These are phyloP conservation scores for Chaetomiaceae sp. DNA, from an alignment of 2,329 filamentous ascomycete species.

Conservation along the genomic window DNA sequence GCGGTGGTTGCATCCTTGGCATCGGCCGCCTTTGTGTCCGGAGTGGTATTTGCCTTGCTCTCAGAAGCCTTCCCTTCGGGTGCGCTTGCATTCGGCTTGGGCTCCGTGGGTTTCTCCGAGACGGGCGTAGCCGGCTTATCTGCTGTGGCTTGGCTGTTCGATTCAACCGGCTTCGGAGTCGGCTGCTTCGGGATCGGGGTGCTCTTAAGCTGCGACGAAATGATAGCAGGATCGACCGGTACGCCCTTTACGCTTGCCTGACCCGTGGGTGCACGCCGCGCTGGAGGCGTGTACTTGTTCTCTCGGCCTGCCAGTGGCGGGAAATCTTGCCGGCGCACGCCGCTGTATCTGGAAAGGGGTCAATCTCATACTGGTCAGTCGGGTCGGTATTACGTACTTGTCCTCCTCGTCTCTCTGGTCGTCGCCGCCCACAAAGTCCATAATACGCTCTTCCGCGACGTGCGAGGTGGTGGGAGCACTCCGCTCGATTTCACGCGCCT, in stretches of 20 bases:
- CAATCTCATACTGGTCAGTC: slow-evolving; percentile 8
- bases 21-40: slow-evolving; percentile 23
- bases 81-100: slow-evolving; percentile 29
- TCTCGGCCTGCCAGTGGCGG: slow-evolving; percentile 56
- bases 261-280: slow-evolving; percentile 71
- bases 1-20: slow-evolving; percentile 16
- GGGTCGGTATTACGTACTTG: slow-evolving; percentile 54
- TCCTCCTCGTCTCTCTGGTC: slow-evolving; percentile 85
- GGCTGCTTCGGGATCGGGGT: slow-evolving; percentile 40
- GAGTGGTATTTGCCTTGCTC: slow-evolving; percentile 20
- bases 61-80: slow-evolving; percentile 30
- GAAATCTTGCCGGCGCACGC: slow-evolving; percentile 74
- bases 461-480: slow-evolving; percentile 72
- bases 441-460: slow-evolving; percentile 81
- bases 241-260: slow-evolving; percentile 70
- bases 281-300: slow-evolving; percentile 86
- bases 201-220: slow-evolving; percentile 71
- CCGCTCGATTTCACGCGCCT: slow-evolving; percentile 85
- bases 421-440: slow-evolving; percentile 59
- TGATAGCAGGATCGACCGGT: slow-evolving; percentile 83
- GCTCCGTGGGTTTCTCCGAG: slow-evolving; percentile 26
- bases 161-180: slow-evolving; percentile 17
- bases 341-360: slow-evolving; percentile 67
- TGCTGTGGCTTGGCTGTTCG: slow-evolving; percentile 12
- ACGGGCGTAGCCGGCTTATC: slow-evolving; percentile 24